These are phyloP conservation scores for Berberis vulgaris DNA, from an alignment of 164 flowering plant species.

Conservation along the genomic window DNA sequence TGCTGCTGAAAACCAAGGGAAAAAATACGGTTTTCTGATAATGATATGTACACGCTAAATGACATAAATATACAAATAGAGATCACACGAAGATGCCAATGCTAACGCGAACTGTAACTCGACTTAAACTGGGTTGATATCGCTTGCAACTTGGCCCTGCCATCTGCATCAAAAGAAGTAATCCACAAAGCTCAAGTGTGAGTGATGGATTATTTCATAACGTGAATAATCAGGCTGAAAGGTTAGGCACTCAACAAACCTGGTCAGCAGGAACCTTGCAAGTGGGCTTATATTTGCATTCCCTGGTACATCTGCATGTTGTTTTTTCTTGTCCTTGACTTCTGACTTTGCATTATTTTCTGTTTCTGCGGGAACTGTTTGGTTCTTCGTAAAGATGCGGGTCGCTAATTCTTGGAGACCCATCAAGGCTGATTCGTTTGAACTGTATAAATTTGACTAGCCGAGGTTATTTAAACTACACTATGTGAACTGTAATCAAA, in stretches of 20 bases:
- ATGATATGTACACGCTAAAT: conserved; percentile 36
- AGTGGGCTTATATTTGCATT: conserved; percentile 73
- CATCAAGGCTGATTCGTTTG: conserved; percentile 66
- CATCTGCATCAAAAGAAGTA: conserved; percentile 47
- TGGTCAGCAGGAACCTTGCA: conserved; percentile 75
- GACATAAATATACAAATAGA: conserved; percentile 25
- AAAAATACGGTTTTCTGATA: conserved; percentile 13
- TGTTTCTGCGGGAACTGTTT: conserved; percentile 20
- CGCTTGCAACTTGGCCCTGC: conserved; percentile 72
- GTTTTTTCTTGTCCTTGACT: conserved; percentile 41
- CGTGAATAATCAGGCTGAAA: background rate
- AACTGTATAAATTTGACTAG: conserved; percentile 34
- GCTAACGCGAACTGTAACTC: conserved; percentile 8
- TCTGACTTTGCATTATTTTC: conserved; percentile 26
- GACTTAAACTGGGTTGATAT: conserved; percentile 40
- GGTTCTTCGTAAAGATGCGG: conserved; percentile 39
- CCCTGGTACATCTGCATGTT: conserved; percentile 38
- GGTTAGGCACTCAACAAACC: conserved; percentile 36
- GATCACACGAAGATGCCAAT: conserved; percentile 18
- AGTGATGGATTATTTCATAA: background rate
- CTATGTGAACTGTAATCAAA: background rate
- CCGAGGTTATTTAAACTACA: conserved; percentile 4
- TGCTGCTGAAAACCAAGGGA: conserved; percentile 11
- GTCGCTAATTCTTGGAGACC: conserved; percentile 69
- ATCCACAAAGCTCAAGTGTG: background rate